Base-by-base conservation (phyloP, 352 stramenopile species). In the Blastocystis sp. region DNA sequence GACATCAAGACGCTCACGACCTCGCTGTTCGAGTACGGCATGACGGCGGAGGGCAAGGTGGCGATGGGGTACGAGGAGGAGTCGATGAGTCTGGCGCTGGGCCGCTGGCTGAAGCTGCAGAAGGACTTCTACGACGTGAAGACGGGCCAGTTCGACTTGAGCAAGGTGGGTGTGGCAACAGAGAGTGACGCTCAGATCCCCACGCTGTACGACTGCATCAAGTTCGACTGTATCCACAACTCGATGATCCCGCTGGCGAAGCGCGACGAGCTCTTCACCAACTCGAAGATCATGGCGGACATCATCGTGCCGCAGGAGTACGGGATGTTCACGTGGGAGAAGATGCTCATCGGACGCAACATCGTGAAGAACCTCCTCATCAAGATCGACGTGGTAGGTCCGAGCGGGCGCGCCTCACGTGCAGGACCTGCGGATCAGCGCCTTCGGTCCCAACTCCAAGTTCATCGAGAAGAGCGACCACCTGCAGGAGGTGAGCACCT, bases 191-290 rank as follows among this genome's bases (percentile, higher is more conserved):
- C 94, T 69, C 95, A 98, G 85, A 95, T 99, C 37, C 97, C 98
- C 13, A 97, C 99, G 82, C 94, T 99, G 6, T 96, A 98, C 91
- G 97, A 99, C 91, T 98, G 97, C 90, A 96, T 98, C 81, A 96
- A 98, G 90, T 99, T 98, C 91, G 97, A 99, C 91, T 93, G 98
- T 77, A 92, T 99, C 2, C 98, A 99, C 92, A 99, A 99, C 91
- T 93, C 94, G 21, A 93, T 97, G 80, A 60, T 92, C 37, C 60
- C 59, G 16, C 60, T 78, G 31, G 70, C 90, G 29, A 77, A 19
- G 1, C 31, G 79, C 3, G 26, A 79, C 24, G 31, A 61, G 26
- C 31, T 91, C 19, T 67, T 80, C 37, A 26, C 31, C 4, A 70
- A 80, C 19, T 80, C 39, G 21, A 92, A 79, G 51, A 45, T 82